phyloP scores from a whole-genome alignment of 2,329 filamentous ascomycete genomes.

The Neonectria ditissima region DNA sequence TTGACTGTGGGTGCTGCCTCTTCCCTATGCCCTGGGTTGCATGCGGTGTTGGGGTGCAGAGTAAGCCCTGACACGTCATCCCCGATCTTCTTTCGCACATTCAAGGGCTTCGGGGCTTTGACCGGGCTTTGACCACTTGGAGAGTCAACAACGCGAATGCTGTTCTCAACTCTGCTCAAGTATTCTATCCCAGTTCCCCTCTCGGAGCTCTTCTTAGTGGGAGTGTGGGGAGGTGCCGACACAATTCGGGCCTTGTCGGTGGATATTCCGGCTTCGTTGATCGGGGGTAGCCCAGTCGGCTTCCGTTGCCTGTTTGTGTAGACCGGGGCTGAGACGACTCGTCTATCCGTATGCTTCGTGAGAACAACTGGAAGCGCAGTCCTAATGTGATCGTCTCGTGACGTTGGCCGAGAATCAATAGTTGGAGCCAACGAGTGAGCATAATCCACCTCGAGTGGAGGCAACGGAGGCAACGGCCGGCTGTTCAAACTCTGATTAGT shows the following conservation, averaged over 20 bases:
- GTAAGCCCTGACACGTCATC: constrained; percentile 39
- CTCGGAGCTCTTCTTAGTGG: constrained; percentile 47
- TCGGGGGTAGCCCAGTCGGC: constrained; percentile 59
- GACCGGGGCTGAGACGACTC: constrained; percentile 64
- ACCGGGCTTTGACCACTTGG: constrained; percentile 53
- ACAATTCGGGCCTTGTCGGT: constrained; percentile 58
- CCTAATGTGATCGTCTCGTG: constrained; percentile 44
- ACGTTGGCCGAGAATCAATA: constrained; percentile 39
- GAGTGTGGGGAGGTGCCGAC: constrained; percentile 58
- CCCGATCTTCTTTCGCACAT: constrained; percentile 55
- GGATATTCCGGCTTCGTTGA: constrained; percentile 56
- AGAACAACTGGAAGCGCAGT: constrained; percentile 48
- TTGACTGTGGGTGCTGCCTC: constrained; percentile 1
- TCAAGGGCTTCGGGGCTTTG: constrained; percentile 53
- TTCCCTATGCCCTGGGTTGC: constrained; percentile 29
- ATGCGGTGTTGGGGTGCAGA: constrained; percentile 34
- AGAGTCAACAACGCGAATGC: constrained; percentile 67
- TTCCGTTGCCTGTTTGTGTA: constrained; percentile 56
- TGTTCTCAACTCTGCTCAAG: constrained; percentile 60
- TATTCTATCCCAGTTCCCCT: constrained; percentile 56
- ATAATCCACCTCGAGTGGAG: constrained; percentile 45
- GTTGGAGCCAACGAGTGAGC: constrained; percentile 32
- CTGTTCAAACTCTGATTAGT: constrained; percentile 57
- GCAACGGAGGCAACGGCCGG: constrained; percentile 65
- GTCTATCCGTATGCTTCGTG: constrained; percentile 55